Evolutionary conservation across 306 rosid genomes (phyloP), one percentile per base, ranked within the genome.

Genomic region (Corylus avellana): DNA sequence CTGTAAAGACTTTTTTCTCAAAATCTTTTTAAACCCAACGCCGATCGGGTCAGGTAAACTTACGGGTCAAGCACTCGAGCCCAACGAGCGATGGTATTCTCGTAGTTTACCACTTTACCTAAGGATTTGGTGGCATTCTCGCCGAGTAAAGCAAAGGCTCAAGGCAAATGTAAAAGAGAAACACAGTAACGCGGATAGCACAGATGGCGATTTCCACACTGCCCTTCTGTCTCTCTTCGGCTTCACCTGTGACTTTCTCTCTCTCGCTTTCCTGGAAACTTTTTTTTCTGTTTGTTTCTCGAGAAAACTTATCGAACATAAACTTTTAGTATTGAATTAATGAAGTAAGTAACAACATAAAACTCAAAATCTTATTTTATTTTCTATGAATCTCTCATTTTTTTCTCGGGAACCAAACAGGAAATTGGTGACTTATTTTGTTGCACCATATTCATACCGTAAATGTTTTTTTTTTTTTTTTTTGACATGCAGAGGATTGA

Each of bases 401-500:
- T 1, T 49, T 5, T 9, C 3, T 25, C 29, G 22, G 37, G 70
- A 29, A 29, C 37, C 7, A 8, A 13, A 35, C 44, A 12, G 37
- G 70, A 66, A 32, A 47, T 70, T 70, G 35, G 8, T 42, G n/a
- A 50, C 32, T 61, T 12, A 12, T 12, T 61, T 61, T 22, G 67
- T 77, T 79, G 49, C 58, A 47, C 2, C n/a, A 25, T 54, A 1
- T 54, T 18, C 8, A 59, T 4, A 17, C 22, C 25, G 10, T 14
- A 64, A n/a, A 32, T 48, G 0, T 2, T 29, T 29, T 9, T 48
- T 25, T 83, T 47, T 22, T 22, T 22, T 22, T 67, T 80, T 20
- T 44, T 51, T 69, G n/a, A 76, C 48, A 54, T 78, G 87, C 88
- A 90, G 98, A 91, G 82, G 83, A 76, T 87, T 63, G 90, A 84